Base-by-base conservation (phyloP, 768 basidiomycete genomes). In the Asterophora parasitica region DNA sequence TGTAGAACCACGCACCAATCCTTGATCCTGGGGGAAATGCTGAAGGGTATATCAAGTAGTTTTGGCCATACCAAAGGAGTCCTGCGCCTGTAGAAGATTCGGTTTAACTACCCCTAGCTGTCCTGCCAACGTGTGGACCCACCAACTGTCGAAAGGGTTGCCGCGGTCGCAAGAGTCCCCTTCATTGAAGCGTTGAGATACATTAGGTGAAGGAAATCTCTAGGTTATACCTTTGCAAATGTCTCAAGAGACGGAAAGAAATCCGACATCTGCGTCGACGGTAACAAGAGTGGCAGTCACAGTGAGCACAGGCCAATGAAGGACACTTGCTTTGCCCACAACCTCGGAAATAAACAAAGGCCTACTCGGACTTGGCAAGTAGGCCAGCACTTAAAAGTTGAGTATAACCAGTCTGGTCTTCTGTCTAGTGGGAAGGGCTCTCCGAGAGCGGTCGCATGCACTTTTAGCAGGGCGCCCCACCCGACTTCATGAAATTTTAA, bases 11-110 rank as follows among this genome's bases (percentile, higher is more conserved):
- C 65, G 50, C 49, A 89, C 92, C 78, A 58, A 73, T 83, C 40
- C 92, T 73, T 19, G 92, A 92, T 1, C 92, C 92, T 4, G 82
- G 77, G 19, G 76, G 76, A 46, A 89, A 84, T 7, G 85, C 83
- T 13, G 90, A 84, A 0, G 93, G 93, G 63, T 95, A 97, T 62
- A 97, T 94, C 44, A 97, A 73, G 56, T 79, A 85, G 61, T 84
- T 86, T 63, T 97, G 93, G 23, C 88, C 90, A 55, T 87, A 85
- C 65, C 87, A 92, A 13, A 92, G 75, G 30, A 93, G 73, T 8
- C 86, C 83, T 42, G 77, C 77, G 49, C 82, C 87, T 88, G 54
- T 16, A 17, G 13, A 6, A 48, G 32, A 38, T 30, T 17, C 15
- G 35, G 34, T 32, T 47, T 27, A 47, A 46, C 37, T 45, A 59